Evolutionary conservation across 768 basidiomycete genomes (phyloP).

Genomic region (Lactarius trivialis): DNA sequence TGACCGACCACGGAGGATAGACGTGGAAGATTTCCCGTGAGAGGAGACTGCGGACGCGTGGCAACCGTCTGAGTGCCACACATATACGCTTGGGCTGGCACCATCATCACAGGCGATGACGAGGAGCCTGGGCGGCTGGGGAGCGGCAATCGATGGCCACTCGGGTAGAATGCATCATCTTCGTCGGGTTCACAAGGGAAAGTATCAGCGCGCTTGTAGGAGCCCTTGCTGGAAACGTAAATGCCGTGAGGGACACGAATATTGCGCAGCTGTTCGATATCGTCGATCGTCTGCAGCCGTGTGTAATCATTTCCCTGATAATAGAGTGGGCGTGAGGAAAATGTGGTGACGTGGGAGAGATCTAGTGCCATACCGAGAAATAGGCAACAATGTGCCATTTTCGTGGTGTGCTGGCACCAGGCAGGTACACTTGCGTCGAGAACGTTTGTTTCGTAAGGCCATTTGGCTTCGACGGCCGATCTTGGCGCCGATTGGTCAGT

Average conservation of each 20-base stretch:
- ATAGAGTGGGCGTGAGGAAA: conserved; percentile 5
- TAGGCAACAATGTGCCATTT: conserved; percentile 86
- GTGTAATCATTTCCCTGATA: conserved; percentile 60
- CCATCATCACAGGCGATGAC: conserved; percentile 10
- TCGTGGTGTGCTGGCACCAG: conserved; percentile 47
- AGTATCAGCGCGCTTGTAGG: conserved; percentile 27
- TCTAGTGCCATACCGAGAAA: conserved; percentile 56
- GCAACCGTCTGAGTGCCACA: not conserved
- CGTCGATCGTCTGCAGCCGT: conserved; percentile 64
- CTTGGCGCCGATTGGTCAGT: conserved; percentile 62
- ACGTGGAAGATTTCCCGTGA: conserved; percentile 18
- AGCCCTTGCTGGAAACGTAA: conserved; percentile 62
- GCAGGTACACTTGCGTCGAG: conserved; percentile 65
- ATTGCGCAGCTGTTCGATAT: conserved; percentile 64
- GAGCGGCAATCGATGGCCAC: conserved; percentile 14
- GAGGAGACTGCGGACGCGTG: conserved; percentile 13
- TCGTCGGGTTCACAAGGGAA: conserved; percentile 28
- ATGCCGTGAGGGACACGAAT: conserved; percentile 63
- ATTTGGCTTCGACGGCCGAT: conserved; percentile 69
- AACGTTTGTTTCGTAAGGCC: conserved; percentile 86
- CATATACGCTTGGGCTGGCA: conserved; percentile 9
- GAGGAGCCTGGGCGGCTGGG: conserved; percentile 15
- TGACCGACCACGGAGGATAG: conserved; percentile 22
- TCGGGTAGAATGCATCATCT: conserved; percentile 24
- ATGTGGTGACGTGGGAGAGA: conserved; percentile 5